These are phyloP conservation scores for Leccinellum rugosiceps DNA, from an alignment of 768 basidiomycete genomes.

Conservation along the genomic window DNA sequence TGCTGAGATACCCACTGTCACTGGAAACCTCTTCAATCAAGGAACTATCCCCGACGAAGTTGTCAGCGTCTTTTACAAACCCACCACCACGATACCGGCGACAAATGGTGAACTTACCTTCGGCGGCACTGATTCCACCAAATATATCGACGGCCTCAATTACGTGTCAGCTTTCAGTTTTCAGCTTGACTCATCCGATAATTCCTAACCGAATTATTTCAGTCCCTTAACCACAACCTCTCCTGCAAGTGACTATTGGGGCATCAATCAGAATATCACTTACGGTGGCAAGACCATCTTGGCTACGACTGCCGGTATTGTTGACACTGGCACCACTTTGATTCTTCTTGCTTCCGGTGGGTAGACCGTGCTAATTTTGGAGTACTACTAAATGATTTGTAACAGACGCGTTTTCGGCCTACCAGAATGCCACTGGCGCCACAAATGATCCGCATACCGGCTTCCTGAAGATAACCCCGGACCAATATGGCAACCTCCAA, in stretches of 20 bases:
- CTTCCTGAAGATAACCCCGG: constrained; percentile 47
- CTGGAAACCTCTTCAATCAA: constrained; percentile 47
- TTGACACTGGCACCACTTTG: constrained; percentile 59
- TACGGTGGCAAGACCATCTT: constrained; percentile 50
- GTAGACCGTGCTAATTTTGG: neutral
- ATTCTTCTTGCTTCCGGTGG: constrained; percentile 44
- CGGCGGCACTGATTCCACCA: constrained; percentile 34
- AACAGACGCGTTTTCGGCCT: constrained; percentile 40
- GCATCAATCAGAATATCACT: constrained; percentile 52
- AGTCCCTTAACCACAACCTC: constrained; percentile 46
- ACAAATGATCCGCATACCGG: constrained; percentile 34
- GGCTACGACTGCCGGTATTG: constrained; percentile 48
- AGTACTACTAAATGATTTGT: neutral
- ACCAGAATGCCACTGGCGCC: constrained; percentile 47
- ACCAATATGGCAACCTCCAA: constrained; percentile 50
- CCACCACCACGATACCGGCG: constrained; percentile 30
- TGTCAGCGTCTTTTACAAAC: constrained; percentile 52
- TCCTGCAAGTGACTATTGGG: constrained; percentile 54
- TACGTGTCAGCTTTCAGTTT: constrained; percentile 37
- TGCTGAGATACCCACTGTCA: constrained; percentile 49
- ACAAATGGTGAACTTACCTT: constrained; percentile 56
- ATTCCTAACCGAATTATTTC: neutral
- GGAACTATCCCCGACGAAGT: constrained; percentile 38
- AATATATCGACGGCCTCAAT: constrained; percentile 35
- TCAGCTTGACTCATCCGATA: neutral